phyloP scores from a whole-genome alignment of 2,329 filamentous ascomycete genomes.

The Dothistroma pini region DNA sequence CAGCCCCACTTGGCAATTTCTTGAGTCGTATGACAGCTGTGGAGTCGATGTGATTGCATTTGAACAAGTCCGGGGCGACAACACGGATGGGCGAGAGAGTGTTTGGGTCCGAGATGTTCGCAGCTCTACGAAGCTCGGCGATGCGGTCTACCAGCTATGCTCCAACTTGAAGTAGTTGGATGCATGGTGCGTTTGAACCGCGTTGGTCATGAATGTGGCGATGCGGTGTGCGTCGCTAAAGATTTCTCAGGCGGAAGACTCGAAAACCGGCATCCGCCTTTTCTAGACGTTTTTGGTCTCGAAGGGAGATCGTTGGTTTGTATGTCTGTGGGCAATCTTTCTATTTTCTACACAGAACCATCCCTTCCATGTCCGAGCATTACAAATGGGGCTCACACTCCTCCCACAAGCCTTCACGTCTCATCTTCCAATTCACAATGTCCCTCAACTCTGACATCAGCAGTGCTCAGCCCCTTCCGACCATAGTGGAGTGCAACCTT shows the following conservation, averaged over 20 bases:
- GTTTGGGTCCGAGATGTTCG: slow-evolving; percentile 33
- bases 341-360: no score
- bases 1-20: slow-evolving; percentile 49
- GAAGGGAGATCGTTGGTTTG: no score
- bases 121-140: slow-evolving; percentile 43
- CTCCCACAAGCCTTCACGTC: no score
- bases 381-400: no score
- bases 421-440: no score
- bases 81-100: slow-evolving; percentile 42
- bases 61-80: slow-evolving; percentile 52
- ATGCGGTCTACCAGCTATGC: slow-evolving; percentile 51
- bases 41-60: slow-evolving; percentile 52
- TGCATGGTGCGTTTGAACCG: slow-evolving; percentile 47
- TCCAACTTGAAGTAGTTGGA: slow-evolving; percentile 50
- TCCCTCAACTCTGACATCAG: no score
- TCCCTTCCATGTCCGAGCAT: no score
- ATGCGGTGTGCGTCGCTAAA: slow-evolving; percentile 59
- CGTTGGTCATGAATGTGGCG: slow-evolving; percentile 50
- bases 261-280: slow-evolving; percentile 46
- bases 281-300: no score
- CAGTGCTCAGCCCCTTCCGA: no score
- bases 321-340: no score
- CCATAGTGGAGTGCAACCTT: not conserved
- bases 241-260: slow-evolving; percentile 56
- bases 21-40: slow-evolving; percentile 51